A percentile compares a stretch with the other conserved stretches of the same genome.
These are phyloP conservation scores for Glomus cerebriforme DNA, from an alignment of 192 early-diverging fungal species.

Conservation along the genomic window DNA sequence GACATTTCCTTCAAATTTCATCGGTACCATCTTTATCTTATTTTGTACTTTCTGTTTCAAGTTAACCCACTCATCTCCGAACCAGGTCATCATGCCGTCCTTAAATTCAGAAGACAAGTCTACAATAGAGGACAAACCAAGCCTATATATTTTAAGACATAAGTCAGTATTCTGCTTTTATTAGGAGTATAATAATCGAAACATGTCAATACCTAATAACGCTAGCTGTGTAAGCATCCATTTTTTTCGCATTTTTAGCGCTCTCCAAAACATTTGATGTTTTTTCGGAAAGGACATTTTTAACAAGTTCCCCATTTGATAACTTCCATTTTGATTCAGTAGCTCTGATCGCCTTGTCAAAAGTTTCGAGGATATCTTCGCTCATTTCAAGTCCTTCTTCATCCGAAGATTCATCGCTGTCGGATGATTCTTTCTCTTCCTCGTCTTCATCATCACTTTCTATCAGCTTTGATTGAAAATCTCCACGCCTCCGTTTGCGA, in stretches of 20 bases:
- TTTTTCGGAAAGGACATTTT: neutral
- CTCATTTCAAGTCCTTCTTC: too few relatives aligned
- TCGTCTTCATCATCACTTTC: neutral
- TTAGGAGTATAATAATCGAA: neutral
- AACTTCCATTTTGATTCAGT: too few relatives aligned
- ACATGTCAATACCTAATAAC: slow-evolving; percentile 12
- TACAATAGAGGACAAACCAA: slow-evolving; percentile 29
- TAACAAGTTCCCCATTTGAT: neutral
- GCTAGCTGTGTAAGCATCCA: neutral
- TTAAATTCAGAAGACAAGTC: slow-evolving; percentile 34
- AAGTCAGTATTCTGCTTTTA: slow-evolving; percentile 3
- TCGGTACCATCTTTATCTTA: slow-evolving; percentile 5
- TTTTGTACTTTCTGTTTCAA: slow-evolving; percentile 15
- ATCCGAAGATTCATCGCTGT: too few relatives aligned
- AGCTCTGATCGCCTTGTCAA: too few relatives aligned
- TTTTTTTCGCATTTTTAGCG: neutral
- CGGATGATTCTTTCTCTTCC: too few relatives aligned
- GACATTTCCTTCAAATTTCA: slow-evolving; percentile 5
- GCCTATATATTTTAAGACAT: slow-evolving; percentile 14
- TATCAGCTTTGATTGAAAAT: neutral
- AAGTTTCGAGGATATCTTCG: too few relatives aligned
- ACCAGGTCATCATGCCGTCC: slow-evolving; percentile 28
- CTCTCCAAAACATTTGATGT: neutral
- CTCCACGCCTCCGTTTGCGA: neutral
- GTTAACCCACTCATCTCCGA: slow-evolving; percentile 12